Percentiles rank a stretch among this genome's conserved stretches.
These are phyloP conservation scores for Ceratorhiza oryzae-sativae DNA, from an alignment of 1,284 basidiomycete genomes.

Conservation along the genomic window DNA sequence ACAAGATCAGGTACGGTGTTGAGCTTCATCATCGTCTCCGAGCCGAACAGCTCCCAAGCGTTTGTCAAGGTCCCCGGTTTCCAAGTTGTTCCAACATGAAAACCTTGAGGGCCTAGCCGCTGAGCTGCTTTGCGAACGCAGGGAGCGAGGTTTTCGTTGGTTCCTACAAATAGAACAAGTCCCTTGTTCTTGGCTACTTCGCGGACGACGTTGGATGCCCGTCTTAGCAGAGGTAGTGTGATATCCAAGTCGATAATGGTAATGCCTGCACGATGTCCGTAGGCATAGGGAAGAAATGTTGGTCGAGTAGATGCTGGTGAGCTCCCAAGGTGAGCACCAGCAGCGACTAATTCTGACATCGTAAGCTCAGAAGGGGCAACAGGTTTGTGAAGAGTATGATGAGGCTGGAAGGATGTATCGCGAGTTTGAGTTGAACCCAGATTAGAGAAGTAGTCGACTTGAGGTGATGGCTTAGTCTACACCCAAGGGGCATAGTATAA, in stretches of 20 bases:
- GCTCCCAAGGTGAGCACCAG: constrained; percentile 95
- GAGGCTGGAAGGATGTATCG: constrained; percentile 74
- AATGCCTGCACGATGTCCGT: constrained; percentile 88
- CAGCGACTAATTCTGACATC: constrained; percentile 87
- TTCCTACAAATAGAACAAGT: constrained; percentile 89
- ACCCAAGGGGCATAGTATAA: constrained; percentile 10
- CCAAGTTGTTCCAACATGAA: constrained; percentile 88
- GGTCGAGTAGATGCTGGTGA: constrained; percentile 82
- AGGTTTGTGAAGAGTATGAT: constrained; percentile 74
- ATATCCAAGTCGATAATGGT: constrained; percentile 96
- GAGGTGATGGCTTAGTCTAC: constrained; percentile 40
- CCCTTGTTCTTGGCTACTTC: constrained; percentile 85
- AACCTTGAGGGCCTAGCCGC: constrained; percentile 77
- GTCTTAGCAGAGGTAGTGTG: constrained; percentile 88
- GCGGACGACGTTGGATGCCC: constrained; percentile 87
- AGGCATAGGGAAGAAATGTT: constrained; percentile 91
- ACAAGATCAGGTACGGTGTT: constrained; percentile 85
- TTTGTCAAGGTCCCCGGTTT: constrained; percentile 95
- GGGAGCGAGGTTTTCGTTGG: constrained; percentile 76
- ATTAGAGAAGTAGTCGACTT: constrained; percentile 70
- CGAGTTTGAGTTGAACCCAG: constrained; percentile 82
- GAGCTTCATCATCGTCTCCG: constrained; percentile 62
- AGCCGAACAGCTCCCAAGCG: constrained; percentile 77
- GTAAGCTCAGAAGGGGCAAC: constrained; percentile 69
- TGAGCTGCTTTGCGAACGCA: constrained; percentile 82